Evolutionary conservation across 1,284 basidiomycete species (phyloP).

Genomic region (Takashimella tepidaria): DNA sequence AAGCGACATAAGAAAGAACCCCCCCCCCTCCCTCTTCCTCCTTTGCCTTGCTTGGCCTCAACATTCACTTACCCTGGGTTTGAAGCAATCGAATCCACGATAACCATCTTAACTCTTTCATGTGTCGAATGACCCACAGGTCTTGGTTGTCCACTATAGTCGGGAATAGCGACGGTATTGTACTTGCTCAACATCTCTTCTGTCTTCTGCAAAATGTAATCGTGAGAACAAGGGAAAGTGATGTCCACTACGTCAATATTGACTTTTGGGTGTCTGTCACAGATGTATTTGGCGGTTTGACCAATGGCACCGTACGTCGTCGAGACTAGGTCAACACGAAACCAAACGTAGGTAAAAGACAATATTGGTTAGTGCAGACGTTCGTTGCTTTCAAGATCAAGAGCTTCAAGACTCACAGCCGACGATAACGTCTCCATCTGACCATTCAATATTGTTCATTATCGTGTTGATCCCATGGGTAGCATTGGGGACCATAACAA

Average conservation of each 20-base stretch:
- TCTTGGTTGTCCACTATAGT: slow-evolving; percentile 23
- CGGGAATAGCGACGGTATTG: slow-evolving; percentile 22
- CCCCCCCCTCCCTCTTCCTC: background rate
- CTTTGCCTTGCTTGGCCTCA: too few relatives aligned
- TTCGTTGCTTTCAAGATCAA: too few relatives aligned
- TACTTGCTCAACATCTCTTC: slow-evolving; percentile 45
- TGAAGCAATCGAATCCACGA: slow-evolving; percentile 70
- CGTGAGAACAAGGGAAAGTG: slow-evolving; percentile 61
- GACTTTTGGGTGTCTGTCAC: slow-evolving; percentile 57
- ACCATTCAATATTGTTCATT: slow-evolving; percentile 58
- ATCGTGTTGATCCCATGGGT: slow-evolving; percentile 65
- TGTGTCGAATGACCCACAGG: slow-evolving; percentile 1
- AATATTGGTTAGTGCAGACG: too few relatives aligned
- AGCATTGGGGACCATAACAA: slow-evolving; percentile 61
- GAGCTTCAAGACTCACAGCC: slow-evolving; percentile 48
- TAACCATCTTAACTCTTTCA: slow-evolving; percentile 54
- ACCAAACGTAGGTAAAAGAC: too few relatives aligned
- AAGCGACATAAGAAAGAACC: background rate
- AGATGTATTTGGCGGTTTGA: slow-evolving; percentile 57
- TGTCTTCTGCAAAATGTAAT: slow-evolving; percentile 58
- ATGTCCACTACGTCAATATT: slow-evolving; percentile 54
- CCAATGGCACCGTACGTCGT: slow-evolving; percentile 64
- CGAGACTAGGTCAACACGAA: too few relatives aligned
- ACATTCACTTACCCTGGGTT: slow-evolving; percentile 58
- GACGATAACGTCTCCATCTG: slow-evolving; percentile 54